Evolutionary conservation across 768 basidiomycete genomes (phyloP).

Genomic region (Lenzites betulinus): DNA sequence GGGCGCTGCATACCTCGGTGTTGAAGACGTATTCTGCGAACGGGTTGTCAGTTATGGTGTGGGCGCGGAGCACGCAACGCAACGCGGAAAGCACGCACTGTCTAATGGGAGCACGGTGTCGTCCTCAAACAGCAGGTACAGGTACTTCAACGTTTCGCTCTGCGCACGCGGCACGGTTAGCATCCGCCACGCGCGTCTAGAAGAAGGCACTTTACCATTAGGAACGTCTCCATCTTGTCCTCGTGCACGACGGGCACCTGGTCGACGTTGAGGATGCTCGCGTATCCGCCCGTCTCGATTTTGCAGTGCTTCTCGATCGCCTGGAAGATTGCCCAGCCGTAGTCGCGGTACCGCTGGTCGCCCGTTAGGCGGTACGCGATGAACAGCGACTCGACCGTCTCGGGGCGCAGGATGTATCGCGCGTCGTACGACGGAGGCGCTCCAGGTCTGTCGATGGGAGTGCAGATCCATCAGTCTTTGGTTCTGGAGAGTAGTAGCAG

Average conservation of each 20-base stretch:
- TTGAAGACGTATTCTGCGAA: slow-evolving; percentile 89
- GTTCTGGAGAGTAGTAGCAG: too few species aligned
- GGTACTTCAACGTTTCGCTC: slow-evolving; percentile 91
- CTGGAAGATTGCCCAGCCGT: slow-evolving; percentile 89
- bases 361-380: slow-evolving; percentile 90
- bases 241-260: slow-evolving; percentile 64
- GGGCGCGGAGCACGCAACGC: neutral
- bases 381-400: slow-evolving; percentile 94
- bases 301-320: slow-evolving; percentile 84
- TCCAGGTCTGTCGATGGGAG: slow-evolving; percentile 23
- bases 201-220: slow-evolving; percentile 58
- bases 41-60: slow-evolving; percentile 2
- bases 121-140: slow-evolving; percentile 86
- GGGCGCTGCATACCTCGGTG: slow-evolving; percentile 66
- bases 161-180: slow-evolving; percentile 29
- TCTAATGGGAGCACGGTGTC: slow-evolving; percentile 68
- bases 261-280: slow-evolving; percentile 84
- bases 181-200: neutral
- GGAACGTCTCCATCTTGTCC: slow-evolving; percentile 96
- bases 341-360: slow-evolving; percentile 74
- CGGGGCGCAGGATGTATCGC: slow-evolving; percentile 93
- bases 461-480: too few species aligned
- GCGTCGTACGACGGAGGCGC: slow-evolving; percentile 65
- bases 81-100: slow-evolving; percentile 47
- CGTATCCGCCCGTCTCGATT: slow-evolving; percentile 80